These are phyloP conservation scores for Candida piceae DNA, from an alignment of 805 yeast species.

Conservation along the genomic window DNA sequence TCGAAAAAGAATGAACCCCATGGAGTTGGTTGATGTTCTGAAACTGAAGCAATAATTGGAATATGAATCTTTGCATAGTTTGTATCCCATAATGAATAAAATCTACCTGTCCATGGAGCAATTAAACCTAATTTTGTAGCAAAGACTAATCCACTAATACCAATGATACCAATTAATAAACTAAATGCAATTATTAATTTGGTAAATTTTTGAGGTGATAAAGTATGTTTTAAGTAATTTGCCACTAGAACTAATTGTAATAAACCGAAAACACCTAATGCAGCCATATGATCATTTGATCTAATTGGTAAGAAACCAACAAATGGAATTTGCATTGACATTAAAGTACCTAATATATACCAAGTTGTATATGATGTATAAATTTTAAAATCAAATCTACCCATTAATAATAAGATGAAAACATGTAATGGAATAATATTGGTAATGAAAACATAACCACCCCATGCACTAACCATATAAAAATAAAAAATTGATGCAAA, in stretches of 20 bases:
- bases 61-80: conserved; percentile 96
- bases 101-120: conserved; percentile 99
- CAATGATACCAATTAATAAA: conserved; percentile 49
- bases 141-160: conserved; percentile 65
- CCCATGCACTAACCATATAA: conserved; percentile 99
- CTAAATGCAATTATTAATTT: conserved; percentile 60
- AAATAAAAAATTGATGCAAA: conserved; percentile 85
- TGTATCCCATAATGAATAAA: conserved; percentile 97
- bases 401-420: conserved; percentile 87
- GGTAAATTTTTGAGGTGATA: conserved; percentile 69
- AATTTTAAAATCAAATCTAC: conserved; percentile 77
- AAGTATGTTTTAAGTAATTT: conserved; percentile 68
- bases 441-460: conserved; percentile 98
- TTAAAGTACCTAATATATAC: conserved; percentile 96
- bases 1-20: conserved; percentile 99
- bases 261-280: conserved; percentile 94
- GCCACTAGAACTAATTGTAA: conserved; percentile 87
- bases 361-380: conserved; percentile 93
- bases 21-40: conserved; percentile 99
- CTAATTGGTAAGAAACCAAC: conserved; percentile 96
- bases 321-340: conserved; percentile 98
- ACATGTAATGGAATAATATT: conserved; percentile 95
- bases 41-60: conserved; percentile 97
- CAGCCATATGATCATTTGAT: conserved; percentile 97
- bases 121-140: conserved; percentile 89